Conservation (phyloP, 495 filamentous ascomycete genomes). For the Cairneyella variabilis region DNA sequence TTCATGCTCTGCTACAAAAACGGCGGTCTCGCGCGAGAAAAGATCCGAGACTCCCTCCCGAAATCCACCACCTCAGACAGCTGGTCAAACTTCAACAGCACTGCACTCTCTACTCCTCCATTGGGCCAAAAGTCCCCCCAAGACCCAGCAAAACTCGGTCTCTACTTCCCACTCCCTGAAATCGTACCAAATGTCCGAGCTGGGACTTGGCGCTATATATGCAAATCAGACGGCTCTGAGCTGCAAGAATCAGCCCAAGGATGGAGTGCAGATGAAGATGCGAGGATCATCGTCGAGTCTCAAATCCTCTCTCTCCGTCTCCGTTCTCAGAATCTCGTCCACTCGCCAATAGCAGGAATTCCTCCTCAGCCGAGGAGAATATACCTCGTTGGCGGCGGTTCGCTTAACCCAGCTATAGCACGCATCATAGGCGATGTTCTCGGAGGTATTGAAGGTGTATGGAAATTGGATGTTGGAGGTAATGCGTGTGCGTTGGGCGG, state of each 20-base stretch:
- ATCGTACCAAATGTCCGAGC: constrained; percentile 86
- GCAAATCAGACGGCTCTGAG: constrained; percentile 42
- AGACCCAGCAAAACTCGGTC: constrained; percentile 71
- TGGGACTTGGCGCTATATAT: constrained; percentile 82
- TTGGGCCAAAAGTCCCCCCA: constrained; percentile 52
- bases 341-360: constrained; percentile 43
- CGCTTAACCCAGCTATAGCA: constrained; percentile 82
- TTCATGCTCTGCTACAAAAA: constrained; percentile 99
- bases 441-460: constrained; percentile 85
- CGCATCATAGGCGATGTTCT: constrained; percentile 78
- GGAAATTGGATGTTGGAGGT: constrained; percentile 87
- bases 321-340: constrained; percentile 70
- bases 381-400: constrained; percentile 91
- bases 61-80: constrained; percentile 40
- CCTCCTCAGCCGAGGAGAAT: constrained; percentile 83
- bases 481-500: constrained; percentile 93
- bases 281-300: constrained; percentile 86
- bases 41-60: constrained; percentile 66
- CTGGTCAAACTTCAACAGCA: constrained; percentile 77
- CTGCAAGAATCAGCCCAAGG: constrained; percentile 42
- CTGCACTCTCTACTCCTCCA: constrained; percentile 58
- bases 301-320: constrained; percentile 88
- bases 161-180: constrained; percentile 92
- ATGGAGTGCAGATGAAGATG: constrained; percentile 64
- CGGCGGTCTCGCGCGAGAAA: constrained; percentile 86